Evolutionary conservation across 306 rosid genomes (phyloP), one percentile per base, ranked within the genome.

Genomic region (Gillenia trifoliata): DNA sequence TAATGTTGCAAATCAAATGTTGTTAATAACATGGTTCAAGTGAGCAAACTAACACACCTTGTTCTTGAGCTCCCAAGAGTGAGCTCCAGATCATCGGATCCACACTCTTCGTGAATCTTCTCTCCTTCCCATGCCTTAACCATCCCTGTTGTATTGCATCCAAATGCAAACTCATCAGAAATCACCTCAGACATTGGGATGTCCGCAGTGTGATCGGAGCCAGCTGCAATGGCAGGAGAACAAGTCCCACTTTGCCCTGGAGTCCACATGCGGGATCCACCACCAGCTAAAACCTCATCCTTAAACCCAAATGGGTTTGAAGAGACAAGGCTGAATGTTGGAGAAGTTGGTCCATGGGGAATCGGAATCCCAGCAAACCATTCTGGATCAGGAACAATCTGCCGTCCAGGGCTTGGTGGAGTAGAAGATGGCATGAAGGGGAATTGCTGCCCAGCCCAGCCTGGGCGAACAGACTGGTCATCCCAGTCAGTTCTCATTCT

Each of bases 91-190:
- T 93, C 98, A 84, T 93, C 98, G 16, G 92, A 83, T 63, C 91
- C 93, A 19, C 65, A 64, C 49, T 80, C 96, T 82, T 93, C 98
- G 19, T 88, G 93, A 75, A 91, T 89, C 80, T 86, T 86, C 83
- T 93, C 96, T 64, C 98, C 97, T 84, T 89, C 86, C 98, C 97
- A 93, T 52, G 98, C 78, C 85, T 85, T 91, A 71, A 93, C 96
- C 52, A 93, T 47, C 52, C 92, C 91, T 45, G 82, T 59, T 62
- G 86, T 19, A 69, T 85, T 82, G 88, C 88, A 86, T 72, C 96
- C 97, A 49, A 93, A 91, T 76, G 97, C 93, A 82, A 93, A 91
- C 78, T 93, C 98, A 7, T 85, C 91, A 57, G 97, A 84, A 54
- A 85, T 70, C 20, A 77, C 89, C 77, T 91, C 92, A 57, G 96